A percentile compares a stretch with the other conserved stretches of the same genome.
Conservation (phyloP, 1,284 basidiomycete genomes). For the Austroboletus sp. region DNA sequence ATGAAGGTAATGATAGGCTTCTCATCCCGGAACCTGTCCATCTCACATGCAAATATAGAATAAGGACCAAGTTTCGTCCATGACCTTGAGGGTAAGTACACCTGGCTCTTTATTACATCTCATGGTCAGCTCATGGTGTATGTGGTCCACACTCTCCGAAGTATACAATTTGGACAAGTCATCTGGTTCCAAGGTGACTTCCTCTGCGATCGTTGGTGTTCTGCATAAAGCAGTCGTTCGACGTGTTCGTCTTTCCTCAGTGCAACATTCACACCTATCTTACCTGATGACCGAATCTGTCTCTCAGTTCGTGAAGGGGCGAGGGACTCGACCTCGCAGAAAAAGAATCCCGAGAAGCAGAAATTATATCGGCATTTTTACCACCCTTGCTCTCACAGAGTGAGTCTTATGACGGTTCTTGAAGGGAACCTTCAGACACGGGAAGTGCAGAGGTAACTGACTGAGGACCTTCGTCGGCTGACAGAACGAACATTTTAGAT, state of each 20-base stretch:
- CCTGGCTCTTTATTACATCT: not conserved
- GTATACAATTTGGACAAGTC: slow-evolving; percentile 62
- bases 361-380: slow-evolving; percentile 49
- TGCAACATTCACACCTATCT: not conserved
- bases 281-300: slow-evolving; percentile 47
- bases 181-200: slow-evolving; percentile 37
- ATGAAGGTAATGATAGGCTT: slow-evolving; percentile 48
- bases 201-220: slow-evolving; percentile 44
- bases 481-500: slow-evolving; percentile 6
- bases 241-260: slow-evolving; percentile 42
- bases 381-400: slow-evolving; percentile 52
- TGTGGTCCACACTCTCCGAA: slow-evolving; percentile 60
- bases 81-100: slow-evolving; percentile 50
- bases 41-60: slow-evolving; percentile 33
- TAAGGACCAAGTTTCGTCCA: slow-evolving; percentile 51
- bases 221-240: slow-evolving; percentile 53
- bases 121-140: not conserved
- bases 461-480: slow-evolving; percentile 4
- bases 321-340: slow-evolving; percentile 58
- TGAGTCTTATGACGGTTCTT: slow-evolving; percentile 2
- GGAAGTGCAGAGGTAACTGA: not conserved
- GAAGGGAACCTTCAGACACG: slow-evolving; percentile 1
- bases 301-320: slow-evolving; percentile 48
- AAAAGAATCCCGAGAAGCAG: slow-evolving; percentile 53
- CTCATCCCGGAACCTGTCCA: not conserved